phyloP scores from a whole-genome alignment of 257 asterid genomes.

The Solanum lignicaule region DNA sequence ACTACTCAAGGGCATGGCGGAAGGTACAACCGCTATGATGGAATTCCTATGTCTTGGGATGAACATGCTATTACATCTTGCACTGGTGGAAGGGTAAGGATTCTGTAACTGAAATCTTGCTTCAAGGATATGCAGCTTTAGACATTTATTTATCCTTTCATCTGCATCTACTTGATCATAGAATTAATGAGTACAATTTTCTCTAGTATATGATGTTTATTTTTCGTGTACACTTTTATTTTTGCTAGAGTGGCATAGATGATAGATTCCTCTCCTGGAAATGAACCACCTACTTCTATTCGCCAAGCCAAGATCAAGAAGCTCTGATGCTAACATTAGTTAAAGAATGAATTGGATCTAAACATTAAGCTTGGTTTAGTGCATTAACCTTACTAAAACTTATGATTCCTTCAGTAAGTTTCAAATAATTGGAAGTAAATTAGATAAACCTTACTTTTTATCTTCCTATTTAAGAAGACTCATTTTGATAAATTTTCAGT shows the following conservation, averaged over 20 bases:
- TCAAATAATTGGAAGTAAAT: not conserved
- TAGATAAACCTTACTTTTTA: not conserved
- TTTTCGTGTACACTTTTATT: not conserved
- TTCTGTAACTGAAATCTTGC: not conserved
- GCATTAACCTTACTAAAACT: not conserved
- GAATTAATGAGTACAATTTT: not conserved
- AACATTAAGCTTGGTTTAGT: not conserved
- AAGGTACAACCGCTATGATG: slow-evolving; percentile 89
- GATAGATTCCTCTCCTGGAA: not conserved
- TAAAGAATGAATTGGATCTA: not conserved
- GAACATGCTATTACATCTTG: slow-evolving; percentile 86
- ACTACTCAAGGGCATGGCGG: slow-evolving; percentile 83
- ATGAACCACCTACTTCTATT: not conserved
- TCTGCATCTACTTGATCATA: not conserved
- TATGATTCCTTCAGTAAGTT: not conserved
- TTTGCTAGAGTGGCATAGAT: not conserved
- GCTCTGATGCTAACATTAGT: not conserved
- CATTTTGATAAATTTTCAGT: not conserved
- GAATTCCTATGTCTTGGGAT: slow-evolving; percentile 83
- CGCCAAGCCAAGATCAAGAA: not conserved
- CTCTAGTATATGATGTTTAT: not conserved
- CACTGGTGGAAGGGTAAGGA: slow-evolving; percentile 82
- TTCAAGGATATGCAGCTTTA: not conserved
- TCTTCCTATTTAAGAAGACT: not conserved
- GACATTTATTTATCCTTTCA: not conserved